Evolutionary conservation across 2,329 filamentous ascomycete species (phyloP), one percentile per base, ranked within the genome.

Genomic region (Botryotinia convoluta): DNA sequence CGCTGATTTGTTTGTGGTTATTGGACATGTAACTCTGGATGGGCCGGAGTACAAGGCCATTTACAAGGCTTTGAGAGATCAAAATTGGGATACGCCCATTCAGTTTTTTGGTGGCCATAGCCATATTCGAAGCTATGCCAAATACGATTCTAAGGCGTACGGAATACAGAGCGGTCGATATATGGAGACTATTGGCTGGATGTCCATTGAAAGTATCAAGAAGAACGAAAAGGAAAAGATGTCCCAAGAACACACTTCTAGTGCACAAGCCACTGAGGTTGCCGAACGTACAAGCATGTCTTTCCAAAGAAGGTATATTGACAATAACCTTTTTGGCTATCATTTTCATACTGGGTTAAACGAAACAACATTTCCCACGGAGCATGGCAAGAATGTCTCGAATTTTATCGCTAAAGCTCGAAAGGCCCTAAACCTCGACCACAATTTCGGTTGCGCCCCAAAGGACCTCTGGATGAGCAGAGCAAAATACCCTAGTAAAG

Each of bases 181-280:
- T 82, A 92, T 98, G 85, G 95, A 98, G 84, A 98, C 95, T 0
- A 91, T 98, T 68, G 95, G 95, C 2, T 98, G 96, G 87, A 90
- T 96, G 88, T 97, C 94, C 0, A 90, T 98, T 63, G 87, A 91
- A 73, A 93, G 93, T 16, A 78, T 81, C 8, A 79, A 78, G 20
- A 79, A 80, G 67, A 77, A 78, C 51, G 76, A 74, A 39, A 75
- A 76, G 74, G 76, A 72, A 12, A 77, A 76, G 70, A 80, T 79
- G 0, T 72, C 80, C 1, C 80, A 81, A n/a, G 45, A 54, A 35
- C 35, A 42, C 37, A 42, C n/a, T 26, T 32, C 65, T 57, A 48
- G 7, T 57, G 48, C 37, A 57, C 65, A 69, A 42, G 65, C 29
- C n/a, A 14, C 29, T 35, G 35, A 73, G 14, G n/a, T 45, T 64